phyloP scores from a whole-genome alignment of 2,329 filamentous ascomycete genomes.

The Xylariaceae sp. region DNA sequence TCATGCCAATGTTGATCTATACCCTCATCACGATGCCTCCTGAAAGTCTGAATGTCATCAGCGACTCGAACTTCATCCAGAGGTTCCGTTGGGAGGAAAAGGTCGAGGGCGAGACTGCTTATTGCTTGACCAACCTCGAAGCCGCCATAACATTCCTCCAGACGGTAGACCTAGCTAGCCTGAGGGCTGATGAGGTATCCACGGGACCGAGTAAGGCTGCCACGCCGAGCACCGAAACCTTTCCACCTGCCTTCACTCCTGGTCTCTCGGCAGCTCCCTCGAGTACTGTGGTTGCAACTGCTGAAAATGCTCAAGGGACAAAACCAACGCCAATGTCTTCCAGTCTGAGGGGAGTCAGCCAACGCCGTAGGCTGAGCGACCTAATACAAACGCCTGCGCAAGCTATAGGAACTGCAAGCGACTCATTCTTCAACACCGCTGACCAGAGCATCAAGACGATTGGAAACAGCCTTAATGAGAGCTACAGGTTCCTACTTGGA shows the following conservation, averaged over 20 bases:
- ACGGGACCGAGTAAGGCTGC: slow-evolving; percentile 60
- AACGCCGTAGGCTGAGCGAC: slow-evolving; percentile 70
- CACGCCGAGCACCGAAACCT: slow-evolving; percentile 48
- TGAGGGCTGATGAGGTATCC: slow-evolving; percentile 72
- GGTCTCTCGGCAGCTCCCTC: slow-evolving; percentile 33
- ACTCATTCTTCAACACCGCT: slow-evolving; percentile 79
- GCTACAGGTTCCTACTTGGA: slow-evolving; percentile 88
- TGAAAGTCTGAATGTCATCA: slow-evolving; percentile 81
- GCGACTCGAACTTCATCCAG: slow-evolving; percentile 92
- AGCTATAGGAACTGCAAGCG: slow-evolving; percentile 74
- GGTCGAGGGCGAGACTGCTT: slow-evolving; percentile 88
- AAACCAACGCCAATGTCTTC: slow-evolving; percentile 36
- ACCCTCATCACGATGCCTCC: slow-evolving; percentile 86
- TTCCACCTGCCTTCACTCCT: slow-evolving; percentile 51
- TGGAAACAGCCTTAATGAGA: slow-evolving; percentile 81
- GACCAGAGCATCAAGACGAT: slow-evolving; percentile 92
- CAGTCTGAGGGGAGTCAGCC: slow-evolving; percentile 41
- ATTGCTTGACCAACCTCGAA: slow-evolving; percentile 93
- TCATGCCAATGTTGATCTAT: slow-evolving; percentile 94
- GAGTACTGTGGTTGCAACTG: slow-evolving; percentile 28
- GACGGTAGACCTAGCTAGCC: slow-evolving; percentile 85
- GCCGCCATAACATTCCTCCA: slow-evolving; percentile 91
- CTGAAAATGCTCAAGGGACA: slow-evolving; percentile 27
- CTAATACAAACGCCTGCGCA: slow-evolving; percentile 80
- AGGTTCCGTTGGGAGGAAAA: slow-evolving; percentile 80